phyloP scores from a whole-genome alignment of 352 stramenopile species.

The Globisporangium polare region DNA sequence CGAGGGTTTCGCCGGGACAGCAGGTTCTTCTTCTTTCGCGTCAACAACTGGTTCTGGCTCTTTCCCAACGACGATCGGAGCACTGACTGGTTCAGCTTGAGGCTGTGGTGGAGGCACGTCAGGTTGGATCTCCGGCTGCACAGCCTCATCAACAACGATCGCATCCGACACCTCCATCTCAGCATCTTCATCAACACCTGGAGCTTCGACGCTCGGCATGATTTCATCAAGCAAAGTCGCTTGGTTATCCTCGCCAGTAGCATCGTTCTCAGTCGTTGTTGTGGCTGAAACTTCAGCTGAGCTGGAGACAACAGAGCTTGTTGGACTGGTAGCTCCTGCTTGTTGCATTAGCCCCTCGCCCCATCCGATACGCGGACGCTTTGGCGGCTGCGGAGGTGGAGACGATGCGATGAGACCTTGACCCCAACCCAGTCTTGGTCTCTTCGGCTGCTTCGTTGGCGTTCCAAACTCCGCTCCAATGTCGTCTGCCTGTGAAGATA shows the following conservation, averaged over 20 bases:
- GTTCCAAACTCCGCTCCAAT: conserved; percentile 25
- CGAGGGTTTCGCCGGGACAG: conserved; percentile 25
- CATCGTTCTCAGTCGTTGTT: not conserved
- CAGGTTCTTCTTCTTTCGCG: conserved; percentile 10
- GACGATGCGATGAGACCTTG: conserved; percentile 75
- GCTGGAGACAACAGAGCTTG: conserved; percentile 14
- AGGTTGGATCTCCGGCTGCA: not conserved
- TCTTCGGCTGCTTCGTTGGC: conserved; percentile 49
- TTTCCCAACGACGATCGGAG: not conserved
- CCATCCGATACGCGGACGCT: conserved; percentile 80
- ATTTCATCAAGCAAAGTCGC: conserved; percentile 3
- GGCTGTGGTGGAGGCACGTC: not conserved
- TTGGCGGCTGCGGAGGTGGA: conserved; percentile 44
- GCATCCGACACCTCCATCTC: conserved; percentile 7
- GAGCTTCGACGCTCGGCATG: not conserved
- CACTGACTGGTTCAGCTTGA: not conserved
- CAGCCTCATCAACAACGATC: not conserved
- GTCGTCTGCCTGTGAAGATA: conserved; percentile 7
- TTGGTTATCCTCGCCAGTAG: not conserved
- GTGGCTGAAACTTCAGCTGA: not conserved
- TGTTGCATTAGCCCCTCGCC: conserved; percentile 68
- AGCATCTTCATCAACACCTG: not conserved
- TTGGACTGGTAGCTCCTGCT: not conserved
- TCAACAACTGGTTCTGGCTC: not conserved
- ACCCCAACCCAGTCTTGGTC: conserved; percentile 74